These are phyloP conservation scores for Candolleomyces aberdarensis DNA, from an alignment of 768 basidiomycete genomes.

Conservation along the genomic window DNA sequence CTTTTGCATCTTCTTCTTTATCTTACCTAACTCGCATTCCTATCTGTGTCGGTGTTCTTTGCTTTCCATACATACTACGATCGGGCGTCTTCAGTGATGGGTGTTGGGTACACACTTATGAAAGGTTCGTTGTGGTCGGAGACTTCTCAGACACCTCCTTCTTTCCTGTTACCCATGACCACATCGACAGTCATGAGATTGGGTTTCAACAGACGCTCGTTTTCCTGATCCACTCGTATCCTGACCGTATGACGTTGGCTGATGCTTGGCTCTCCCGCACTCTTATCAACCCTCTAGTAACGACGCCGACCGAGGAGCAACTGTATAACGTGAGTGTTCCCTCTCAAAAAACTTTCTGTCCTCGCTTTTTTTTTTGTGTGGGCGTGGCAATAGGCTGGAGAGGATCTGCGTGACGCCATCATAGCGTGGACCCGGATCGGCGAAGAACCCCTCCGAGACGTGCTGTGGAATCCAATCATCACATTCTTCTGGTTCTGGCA, in stretches of 20 bases:
- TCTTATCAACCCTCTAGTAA: conserved; percentile 33
- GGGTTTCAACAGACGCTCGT: background rate
- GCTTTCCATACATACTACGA: background rate
- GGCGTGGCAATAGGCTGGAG: background rate
- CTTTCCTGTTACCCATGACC: background rate
- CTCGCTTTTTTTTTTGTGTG: background rate
- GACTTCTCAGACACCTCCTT: conserved; percentile 2
- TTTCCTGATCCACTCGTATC: background rate
- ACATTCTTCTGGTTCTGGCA: background rate
- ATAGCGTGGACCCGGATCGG: background rate
- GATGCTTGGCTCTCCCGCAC: background rate
- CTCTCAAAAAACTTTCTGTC: background rate
- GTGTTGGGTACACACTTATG: conserved; percentile 57
- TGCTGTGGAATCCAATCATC: background rate
- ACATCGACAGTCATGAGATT: background rate
- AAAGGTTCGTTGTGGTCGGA: conserved; percentile 41
- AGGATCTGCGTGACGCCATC: background rate
- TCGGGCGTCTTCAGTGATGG: conserved; percentile 39
- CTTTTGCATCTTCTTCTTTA: background rate
- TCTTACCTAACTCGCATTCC: background rate
- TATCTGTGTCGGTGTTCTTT: background rate
- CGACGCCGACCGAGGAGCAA: conserved; percentile 51
- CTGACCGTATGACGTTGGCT: background rate
- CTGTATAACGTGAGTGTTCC: conserved; percentile 44
- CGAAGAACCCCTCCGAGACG: background rate